Evolutionary conservation across 2,329 filamentous ascomycete genomes (phyloP), one percentile per base, ranked within the genome.

Genomic region (Venturia asperata): DNA sequence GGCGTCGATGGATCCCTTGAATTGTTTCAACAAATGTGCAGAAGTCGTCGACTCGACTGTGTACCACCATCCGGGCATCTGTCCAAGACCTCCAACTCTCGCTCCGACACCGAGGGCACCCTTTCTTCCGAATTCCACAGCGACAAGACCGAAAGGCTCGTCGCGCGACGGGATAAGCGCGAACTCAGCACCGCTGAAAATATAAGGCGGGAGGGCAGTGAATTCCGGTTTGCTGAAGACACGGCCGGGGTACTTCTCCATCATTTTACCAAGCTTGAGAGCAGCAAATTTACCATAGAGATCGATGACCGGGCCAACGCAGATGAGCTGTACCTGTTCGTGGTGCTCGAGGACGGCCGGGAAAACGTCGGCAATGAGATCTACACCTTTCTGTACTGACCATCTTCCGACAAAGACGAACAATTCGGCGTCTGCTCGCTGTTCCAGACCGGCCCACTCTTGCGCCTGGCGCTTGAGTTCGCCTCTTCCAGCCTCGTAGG

Each of bases 21-120:
- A 88, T 71, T 88, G 86, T 58, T 83, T 81, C 64, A 88, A 77
- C 55, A 87, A 75, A 75, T 88, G 86, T 55, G 80, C 80, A 0
- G 85, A 86, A 1, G 83, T 83, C 6, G 81, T 85, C 0, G 84
- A 87, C 72, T 88, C 86, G 65, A 88, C 83, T 0, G 86, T 87
- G 72, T 84, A 88, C 86, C 86, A 88, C 82, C 85, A 88, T 30
- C 86, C 86, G 24, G 86, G 86, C 85, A 88, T 88, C 71, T 87
- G 83, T n/a, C 86, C 85, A 27, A 65, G 47, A 47, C 86, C 86
- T 68, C 86, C 86, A 45, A 88, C 86, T 64, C 85, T 80, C 45
- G 85, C 84, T 58, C 86, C 86, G 65, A 88, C 84, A 69, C 86
- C 86, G 55, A 88, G 78, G 24, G 86, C 86, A 69, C 86, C 86